Evolutionary conservation across 139 green algal genomes (phyloP).

Genomic region (Chlorella sorokiniana): DNA sequence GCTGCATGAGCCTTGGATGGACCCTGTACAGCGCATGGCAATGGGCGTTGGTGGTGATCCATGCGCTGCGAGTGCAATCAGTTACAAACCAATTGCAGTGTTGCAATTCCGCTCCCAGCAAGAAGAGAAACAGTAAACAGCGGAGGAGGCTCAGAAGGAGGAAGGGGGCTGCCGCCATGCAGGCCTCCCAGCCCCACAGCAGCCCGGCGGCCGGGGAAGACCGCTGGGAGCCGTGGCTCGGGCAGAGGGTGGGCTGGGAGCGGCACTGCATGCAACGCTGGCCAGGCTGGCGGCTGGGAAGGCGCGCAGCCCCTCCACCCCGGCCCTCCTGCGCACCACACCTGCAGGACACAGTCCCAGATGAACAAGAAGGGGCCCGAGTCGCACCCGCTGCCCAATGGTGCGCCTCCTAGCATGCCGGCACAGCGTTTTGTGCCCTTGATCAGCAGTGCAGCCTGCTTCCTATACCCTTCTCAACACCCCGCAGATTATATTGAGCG

Average conservation of each 20-base stretch:
- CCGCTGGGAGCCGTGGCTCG: conserved; percentile 1
- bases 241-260: conserved; percentile 12
- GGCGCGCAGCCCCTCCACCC: too few species aligned
- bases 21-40: too few species aligned
- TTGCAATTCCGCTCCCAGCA: background rate
- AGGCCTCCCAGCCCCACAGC: conserved; percentile 25
- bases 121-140: background rate
- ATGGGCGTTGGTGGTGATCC: background rate
- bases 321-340: background rate
- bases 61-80: background rate
- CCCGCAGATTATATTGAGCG: too few species aligned
- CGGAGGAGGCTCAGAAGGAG: background rate
- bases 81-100: background rate
- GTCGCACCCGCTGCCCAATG: conserved; percentile 18
- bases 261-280: conserved; percentile 1
- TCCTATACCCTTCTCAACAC: too few species aligned
- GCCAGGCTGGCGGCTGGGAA: background rate
- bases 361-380: conserved; percentile 14
- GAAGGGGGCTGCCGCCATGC: conserved; percentile 1
- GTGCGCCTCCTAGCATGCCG: background rate
- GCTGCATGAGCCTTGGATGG: too few species aligned
- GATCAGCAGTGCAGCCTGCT: too few species aligned
- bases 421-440: too few species aligned
- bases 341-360: background rate
- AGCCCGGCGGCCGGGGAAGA: conserved; percentile 3